Evolutionary conservation across 164 flowering plant genomes (phyloP).

Genomic region (Buxus sempervirens): DNA sequence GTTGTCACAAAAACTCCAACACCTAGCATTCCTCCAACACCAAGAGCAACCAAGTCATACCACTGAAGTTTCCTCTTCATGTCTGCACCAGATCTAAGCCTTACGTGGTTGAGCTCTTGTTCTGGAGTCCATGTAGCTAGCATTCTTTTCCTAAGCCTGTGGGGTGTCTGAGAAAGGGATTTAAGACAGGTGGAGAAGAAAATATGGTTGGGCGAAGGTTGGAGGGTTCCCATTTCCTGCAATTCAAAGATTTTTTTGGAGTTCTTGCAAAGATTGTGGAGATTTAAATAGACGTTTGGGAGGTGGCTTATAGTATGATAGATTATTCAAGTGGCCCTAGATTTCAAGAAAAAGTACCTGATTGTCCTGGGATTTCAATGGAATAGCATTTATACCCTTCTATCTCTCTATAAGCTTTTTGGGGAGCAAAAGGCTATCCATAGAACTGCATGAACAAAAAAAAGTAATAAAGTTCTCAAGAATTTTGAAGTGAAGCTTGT

Average conservation of each 20-base stretch:
- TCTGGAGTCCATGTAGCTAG: constrained; percentile 75
- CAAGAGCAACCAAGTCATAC: constrained; percentile 79
- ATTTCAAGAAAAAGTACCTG: constrained; percentile 17
- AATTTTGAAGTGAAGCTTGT: constrained; percentile 19
- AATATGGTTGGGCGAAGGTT: constrained; percentile 16
- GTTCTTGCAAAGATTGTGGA: constrained; percentile 19
- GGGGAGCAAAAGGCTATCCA: constrained; percentile 19
- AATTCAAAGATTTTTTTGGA: constrained; percentile 12
- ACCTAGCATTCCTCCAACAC: constrained; percentile 95
- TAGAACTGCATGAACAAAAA: not conserved
- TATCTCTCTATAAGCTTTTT: constrained; percentile 16
- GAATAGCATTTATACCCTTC: constrained; percentile 8
- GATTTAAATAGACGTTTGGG: constrained; percentile 16
- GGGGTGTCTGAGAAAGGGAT: constrained; percentile 62
- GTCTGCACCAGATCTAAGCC: constrained; percentile 80
- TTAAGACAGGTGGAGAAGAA: constrained; percentile 34
- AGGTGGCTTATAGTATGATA: constrained; percentile 16
- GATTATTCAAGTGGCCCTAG: constrained; percentile 14
- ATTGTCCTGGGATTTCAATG: constrained; percentile 11
- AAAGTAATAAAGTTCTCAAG: constrained; percentile 14
- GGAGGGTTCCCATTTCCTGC: constrained; percentile 28
- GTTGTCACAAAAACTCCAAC: constrained; percentile 93
- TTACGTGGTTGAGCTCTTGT: constrained; percentile 66
- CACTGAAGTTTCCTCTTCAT: constrained; percentile 79
- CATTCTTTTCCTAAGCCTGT: constrained; percentile 58